Conservation (phyloP, 2,329 filamentous ascomycete genomes). For the Bipolaris zeicola region DNA sequence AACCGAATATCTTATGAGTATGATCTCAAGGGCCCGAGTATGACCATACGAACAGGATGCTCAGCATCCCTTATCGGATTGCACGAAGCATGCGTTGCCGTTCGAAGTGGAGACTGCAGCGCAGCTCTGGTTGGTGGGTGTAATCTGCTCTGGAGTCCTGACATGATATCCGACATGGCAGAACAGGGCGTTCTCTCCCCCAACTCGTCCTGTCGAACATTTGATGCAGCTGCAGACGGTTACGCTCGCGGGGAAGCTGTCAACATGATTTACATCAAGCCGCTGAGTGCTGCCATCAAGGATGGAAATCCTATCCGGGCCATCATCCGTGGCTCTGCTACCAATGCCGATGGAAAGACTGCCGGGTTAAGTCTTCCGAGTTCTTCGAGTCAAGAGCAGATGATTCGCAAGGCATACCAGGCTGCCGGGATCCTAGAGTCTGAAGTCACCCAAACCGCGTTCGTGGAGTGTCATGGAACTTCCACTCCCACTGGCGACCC, state of each 20-base stretch:
- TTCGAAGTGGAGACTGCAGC: slow-evolving; percentile 13
- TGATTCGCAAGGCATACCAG: background rate
- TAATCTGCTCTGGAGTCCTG: slow-evolving; percentile 20
- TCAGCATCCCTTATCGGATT: background rate
- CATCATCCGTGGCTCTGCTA: slow-evolving; percentile 33
- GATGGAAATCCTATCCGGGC: slow-evolving; percentile 36
- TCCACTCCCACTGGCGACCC: too few species aligned
- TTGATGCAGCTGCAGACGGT: slow-evolving; percentile 30
- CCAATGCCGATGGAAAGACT: slow-evolving; percentile 26
- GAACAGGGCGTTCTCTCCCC: slow-evolving; percentile 23
- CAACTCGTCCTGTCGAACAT: slow-evolving; percentile 28
- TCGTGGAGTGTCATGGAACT: too few species aligned
- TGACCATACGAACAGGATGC: background rate
- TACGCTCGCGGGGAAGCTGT: slow-evolving; percentile 38
- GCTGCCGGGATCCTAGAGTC: background rate
- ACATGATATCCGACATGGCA: background rate
- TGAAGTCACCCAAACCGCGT: background rate
- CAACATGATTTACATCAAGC: slow-evolving; percentile 35
- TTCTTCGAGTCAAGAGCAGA: background rate
- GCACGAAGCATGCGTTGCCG: slow-evolving; percentile 1
- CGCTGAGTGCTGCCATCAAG: slow-evolving; percentile 13
- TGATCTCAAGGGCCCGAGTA: slow-evolving; percentile 16
- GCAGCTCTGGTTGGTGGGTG: slow-evolving; percentile 23
- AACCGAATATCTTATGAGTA: slow-evolving; percentile 36
- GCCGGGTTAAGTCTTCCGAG: background rate